These are phyloP conservation scores for Cyamopsis tetragonoloba DNA, from an alignment of 306 rosid species.

Conservation along the genomic window DNA sequence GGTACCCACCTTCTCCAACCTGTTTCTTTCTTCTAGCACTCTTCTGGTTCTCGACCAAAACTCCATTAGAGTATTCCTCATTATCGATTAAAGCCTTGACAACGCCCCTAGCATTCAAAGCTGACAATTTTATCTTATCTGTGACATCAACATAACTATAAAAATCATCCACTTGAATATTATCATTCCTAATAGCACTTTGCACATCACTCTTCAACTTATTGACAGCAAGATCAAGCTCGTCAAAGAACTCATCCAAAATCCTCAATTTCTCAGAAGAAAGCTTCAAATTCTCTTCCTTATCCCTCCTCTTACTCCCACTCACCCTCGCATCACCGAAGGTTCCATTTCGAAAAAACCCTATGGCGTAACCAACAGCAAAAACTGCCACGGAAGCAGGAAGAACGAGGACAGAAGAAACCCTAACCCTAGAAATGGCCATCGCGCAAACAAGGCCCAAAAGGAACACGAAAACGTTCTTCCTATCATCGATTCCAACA, in stretches of 20 bases:
- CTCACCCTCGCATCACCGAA: conserved; percentile 35
- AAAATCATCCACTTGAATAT: conserved; percentile 53
- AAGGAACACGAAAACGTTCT: conserved; percentile 51
- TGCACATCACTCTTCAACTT: conserved; percentile 50
- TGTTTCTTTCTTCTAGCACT: conserved; percentile 54
- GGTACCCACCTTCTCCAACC: conserved; percentile 51
- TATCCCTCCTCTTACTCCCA: conserved; percentile 51
- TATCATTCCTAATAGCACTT: conserved; percentile 53
- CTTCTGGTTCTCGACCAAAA: conserved; percentile 49
- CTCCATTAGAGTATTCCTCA: conserved; percentile 42
- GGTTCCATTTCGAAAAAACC: conserved; percentile 54
- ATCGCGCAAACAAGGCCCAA: conserved; percentile 75
- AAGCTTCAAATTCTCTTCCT: conserved; percentile 43
- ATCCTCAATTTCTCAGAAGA: conserved; percentile 47
- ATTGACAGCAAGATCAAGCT: conserved; percentile 42
- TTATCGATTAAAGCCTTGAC: conserved; percentile 37
- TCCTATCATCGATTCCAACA: conserved; percentile 62
- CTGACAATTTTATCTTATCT: conserved; percentile 40
- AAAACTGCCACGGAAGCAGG: conserved; percentile 76
- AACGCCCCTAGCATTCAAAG: conserved; percentile 45
- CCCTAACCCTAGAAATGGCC: conserved; percentile 79
- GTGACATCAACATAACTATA: conserved; percentile 48
- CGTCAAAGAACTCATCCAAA: conserved; percentile 52
- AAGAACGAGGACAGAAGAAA: conserved; percentile 68
- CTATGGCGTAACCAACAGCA: conserved; percentile 65